Evolutionary conservation across 208 protist genomes (phyloP), one percentile per base, ranked within the genome.

Genomic region (Leishmania lainsoni): DNA sequence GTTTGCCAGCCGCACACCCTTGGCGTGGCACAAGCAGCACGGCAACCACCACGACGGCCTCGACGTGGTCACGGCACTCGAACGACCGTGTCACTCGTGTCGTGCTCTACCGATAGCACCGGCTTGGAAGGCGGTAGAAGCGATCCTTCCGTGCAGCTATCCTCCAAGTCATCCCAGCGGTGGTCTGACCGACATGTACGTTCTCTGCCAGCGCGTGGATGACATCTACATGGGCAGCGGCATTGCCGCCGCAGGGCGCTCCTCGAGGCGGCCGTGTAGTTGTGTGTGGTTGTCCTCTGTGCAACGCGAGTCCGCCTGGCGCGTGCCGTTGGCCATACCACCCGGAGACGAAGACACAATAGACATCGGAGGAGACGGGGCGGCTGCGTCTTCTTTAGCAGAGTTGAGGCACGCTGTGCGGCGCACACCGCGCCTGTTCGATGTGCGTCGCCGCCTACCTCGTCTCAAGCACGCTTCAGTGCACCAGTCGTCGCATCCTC

Each of bases 271-370:
- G 6, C 20, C 56, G 26, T 72, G 61, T 48, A 79, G 63, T 22
- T 39, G 17, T 16, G 75, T 84, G 72, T 90, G 87, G 87, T 68
- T 87, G 75, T 54, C 79, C 16, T 81, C 87, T 14, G 70, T 80
- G 45, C 54, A 70, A 17, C 45, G 65, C 4, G 81, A 86, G 45
- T 66, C 65, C 16, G 78, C 81, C 29, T 90, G 87, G 87, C 59
- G 76, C 66, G 79, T 84, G 61, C 79, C 78, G n/a, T 59, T 90
- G 58, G 66, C 49, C 1, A 79, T 63, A 52, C 84, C 74, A 9
- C 70, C 85, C 5, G 79, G 74, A 26, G 69, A 72, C 2, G 76
- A 72, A 9, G 61, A 61, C 26, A 63, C 26, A 17, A 22, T 35
- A 12, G 65, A 26, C 32, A 32, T 20, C 52, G 48, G 54, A n/a